A percentile compares a stretch with the other conserved stretches of the same genome.
Conservation (phyloP, 495 filamentous ascomycete genomes). For the Daldinia grandis region DNA sequence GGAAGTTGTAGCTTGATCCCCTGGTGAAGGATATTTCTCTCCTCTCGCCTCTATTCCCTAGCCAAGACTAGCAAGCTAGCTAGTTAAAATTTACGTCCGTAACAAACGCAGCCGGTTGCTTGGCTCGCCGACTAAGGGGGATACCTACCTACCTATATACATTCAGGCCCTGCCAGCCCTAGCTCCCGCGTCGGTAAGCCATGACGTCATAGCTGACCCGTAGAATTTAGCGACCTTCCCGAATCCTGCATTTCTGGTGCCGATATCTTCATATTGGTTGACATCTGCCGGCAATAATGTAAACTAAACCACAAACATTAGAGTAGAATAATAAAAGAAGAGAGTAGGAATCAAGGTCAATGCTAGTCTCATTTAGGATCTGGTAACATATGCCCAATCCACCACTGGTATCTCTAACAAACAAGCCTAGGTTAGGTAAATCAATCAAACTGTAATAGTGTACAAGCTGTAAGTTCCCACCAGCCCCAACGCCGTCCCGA, state of each 20-base stretch:
- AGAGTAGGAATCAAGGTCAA: slow-evolving; percentile 5
- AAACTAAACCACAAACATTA: background rate
- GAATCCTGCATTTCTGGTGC: background rate
- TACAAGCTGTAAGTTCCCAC: slow-evolving; percentile 21
- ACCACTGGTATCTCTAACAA: slow-evolving; percentile 36
- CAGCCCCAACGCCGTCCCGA: slow-evolving; percentile 38
- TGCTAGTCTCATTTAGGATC: slow-evolving; percentile 25
- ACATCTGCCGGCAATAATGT: background rate
- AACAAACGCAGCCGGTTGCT: background rate
- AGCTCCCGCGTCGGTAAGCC: background rate
- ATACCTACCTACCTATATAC: background rate
- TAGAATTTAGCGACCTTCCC: background rate
- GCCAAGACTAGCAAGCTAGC: too few species aligned
- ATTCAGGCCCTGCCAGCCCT: background rate
- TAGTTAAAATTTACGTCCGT: background rate
- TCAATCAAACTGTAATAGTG: slow-evolving; percentile 15
- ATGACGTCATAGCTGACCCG: background rate
- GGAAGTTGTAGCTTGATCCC: background rate
- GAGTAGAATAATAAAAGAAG: background rate
- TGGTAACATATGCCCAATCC: slow-evolving; percentile 34
- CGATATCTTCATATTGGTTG: background rate
- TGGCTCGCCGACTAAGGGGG: background rate
- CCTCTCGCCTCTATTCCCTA: background rate
- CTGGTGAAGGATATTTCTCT: background rate
- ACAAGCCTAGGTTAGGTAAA: slow-evolving; percentile 1